Conservation (phyloP, 2,329 filamentous ascomycete species). For the Fonsecaea nubica region DNA sequence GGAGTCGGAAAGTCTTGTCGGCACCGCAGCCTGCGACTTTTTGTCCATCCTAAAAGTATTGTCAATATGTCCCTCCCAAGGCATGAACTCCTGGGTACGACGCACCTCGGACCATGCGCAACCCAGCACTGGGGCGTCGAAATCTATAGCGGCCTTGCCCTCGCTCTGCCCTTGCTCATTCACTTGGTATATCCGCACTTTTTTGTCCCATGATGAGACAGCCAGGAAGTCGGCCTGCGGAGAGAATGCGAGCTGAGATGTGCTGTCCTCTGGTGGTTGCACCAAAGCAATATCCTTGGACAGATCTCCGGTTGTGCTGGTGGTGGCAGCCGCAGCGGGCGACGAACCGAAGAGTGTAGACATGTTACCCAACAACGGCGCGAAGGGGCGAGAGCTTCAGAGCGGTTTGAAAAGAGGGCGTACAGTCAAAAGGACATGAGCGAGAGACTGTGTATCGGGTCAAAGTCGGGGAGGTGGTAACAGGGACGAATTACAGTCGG, state of each 20-base stretch:
- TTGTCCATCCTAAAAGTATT: slow-evolving; percentile 73
- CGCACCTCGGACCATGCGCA: slow-evolving; percentile 87
- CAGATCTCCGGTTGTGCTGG: slow-evolving; percentile 85
- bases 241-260: slow-evolving; percentile 86
- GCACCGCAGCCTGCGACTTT: slow-evolving; percentile 87
- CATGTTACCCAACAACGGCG: slow-evolving; percentile 55
- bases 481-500: not conserved
- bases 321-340: slow-evolving; percentile 59
- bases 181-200: slow-evolving; percentile 96
- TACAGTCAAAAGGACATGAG: not conserved
- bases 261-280: slow-evolving; percentile 83
- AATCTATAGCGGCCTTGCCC: slow-evolving; percentile 84
- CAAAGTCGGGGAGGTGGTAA: not conserved
- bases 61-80: slow-evolving; percentile 25
- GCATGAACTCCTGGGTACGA: slow-evolving; percentile 14
- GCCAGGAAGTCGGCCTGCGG: slow-evolving; percentile 80
- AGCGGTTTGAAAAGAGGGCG: not conserved
- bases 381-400: not conserved
- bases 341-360: slow-evolving; percentile 65
- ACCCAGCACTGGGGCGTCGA: slow-evolving; percentile 82
- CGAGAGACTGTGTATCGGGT: not conserved
- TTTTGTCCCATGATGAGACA: slow-evolving; percentile 95
- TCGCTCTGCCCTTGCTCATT: slow-evolving; percentile 76
- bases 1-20: slow-evolving; percentile 87
- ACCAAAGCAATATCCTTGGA: slow-evolving; percentile 83